Evolutionary conservation across 192 early-diverging fungal genomes (phyloP).

Genomic region (Glomus cerebriforme): DNA sequence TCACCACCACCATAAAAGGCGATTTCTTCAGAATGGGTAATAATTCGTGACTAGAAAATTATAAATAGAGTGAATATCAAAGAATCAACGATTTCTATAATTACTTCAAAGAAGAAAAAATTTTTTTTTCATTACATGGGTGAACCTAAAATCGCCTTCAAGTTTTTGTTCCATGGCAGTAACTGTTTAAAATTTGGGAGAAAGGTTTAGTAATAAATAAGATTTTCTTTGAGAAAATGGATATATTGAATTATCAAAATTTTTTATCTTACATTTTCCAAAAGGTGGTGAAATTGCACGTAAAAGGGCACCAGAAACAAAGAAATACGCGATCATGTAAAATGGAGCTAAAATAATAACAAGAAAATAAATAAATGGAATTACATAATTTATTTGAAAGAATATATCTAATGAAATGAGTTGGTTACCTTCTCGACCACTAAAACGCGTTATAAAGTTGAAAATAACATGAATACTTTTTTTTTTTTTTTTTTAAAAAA

Average conservation of each 20-base stretch:
- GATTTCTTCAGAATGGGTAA: conserved; percentile 83
- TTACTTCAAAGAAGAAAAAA: too few species aligned
- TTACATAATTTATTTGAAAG: not conserved
- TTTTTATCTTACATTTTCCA: conserved; percentile 68
- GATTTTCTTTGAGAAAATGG: not conserved
- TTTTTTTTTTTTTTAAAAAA: not conserved
- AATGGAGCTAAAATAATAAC: conserved; percentile 51
- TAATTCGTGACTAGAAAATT: conserved; percentile 63
- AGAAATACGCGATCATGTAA: conserved; percentile 62
- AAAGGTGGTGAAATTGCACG: conserved; percentile 79
- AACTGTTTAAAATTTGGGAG: conserved; percentile 40
- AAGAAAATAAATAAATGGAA: not conserved
- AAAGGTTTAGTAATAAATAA: not conserved
- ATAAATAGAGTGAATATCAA: not conserved
- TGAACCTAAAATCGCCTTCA: conserved; percentile 79
- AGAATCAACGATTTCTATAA: not conserved
- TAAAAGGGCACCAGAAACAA: conserved; percentile 64
- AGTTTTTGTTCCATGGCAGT: conserved; percentile 78
- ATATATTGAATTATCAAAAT: too few species aligned
- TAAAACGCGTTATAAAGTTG: not conserved
- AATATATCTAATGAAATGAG: too few species aligned
- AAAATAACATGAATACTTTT: not conserved
- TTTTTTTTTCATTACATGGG: conserved; percentile 55
- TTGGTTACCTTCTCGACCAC: conserved; percentile 28
- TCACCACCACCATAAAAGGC: conserved; percentile 74